phyloP scores from a whole-genome alignment of 306 rosid genomes.

The Citrullus colocynthis region DNA sequence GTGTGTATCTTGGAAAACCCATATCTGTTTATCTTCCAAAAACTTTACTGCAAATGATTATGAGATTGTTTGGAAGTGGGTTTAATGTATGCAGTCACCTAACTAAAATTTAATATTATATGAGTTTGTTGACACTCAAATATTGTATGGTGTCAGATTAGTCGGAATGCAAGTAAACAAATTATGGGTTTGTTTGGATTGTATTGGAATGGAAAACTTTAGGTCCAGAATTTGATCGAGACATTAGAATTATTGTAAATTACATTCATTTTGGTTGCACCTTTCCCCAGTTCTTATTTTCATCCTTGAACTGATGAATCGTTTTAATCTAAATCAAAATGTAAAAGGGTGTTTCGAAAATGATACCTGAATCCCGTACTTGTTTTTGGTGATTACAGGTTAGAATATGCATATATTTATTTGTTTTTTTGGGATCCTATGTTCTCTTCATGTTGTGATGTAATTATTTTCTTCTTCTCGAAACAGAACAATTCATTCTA shows the following conservation, averaged over 20 bases:
- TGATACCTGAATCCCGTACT: not conserved
- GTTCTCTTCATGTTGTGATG: not conserved
- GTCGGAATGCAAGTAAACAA: too few relatives aligned
- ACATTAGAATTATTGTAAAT: not conserved
- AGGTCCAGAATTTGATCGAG: not conserved
- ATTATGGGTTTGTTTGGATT: not conserved
- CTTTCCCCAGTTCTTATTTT: not conserved
- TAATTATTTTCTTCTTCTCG: not conserved
- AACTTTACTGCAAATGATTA: not conserved
- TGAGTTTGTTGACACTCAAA: too few relatives aligned
- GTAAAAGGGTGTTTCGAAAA: not conserved
- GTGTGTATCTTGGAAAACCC: not conserved
- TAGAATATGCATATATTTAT: not conserved
- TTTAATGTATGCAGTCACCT: too few relatives aligned
- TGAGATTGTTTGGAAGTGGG: too few relatives aligned
- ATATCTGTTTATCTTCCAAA: not conserved
- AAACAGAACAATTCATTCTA: constrained; percentile 48
- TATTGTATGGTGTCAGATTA: too few relatives aligned
- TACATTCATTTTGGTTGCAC: not conserved
- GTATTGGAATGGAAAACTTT: not conserved
- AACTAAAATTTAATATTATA: too few relatives aligned
- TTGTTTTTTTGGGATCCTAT: not conserved
- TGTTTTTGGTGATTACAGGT: not conserved
- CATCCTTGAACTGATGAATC: not conserved
- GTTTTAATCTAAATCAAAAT: not conserved